Evolutionary conservation across 208 protist genomes (phyloP), one percentile per base, ranked within the genome.

Genomic region (Crithidia bombi): DNA sequence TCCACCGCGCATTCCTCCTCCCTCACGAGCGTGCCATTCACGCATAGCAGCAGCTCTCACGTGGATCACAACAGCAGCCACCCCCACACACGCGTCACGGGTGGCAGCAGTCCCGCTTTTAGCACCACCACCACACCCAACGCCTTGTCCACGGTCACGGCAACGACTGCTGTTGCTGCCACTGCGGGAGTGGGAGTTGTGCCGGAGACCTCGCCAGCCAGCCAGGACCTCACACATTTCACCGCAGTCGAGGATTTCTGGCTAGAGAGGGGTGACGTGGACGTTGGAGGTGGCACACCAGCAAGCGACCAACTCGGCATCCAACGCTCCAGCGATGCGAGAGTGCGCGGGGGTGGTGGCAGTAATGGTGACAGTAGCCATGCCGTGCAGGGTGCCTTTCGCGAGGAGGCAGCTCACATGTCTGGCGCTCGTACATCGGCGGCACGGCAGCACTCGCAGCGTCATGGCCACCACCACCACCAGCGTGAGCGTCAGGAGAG

Each of bases 161-260:
- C 12, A 33, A 25, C 43, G 43, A 47, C 43, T 6, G 21, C 36
- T 30, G 55, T 35, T 11, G 54, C 54, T 44, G 54, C 11, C 23
- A 28, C 33, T 19, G 54, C 30, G n/a, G n/a, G 33, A 11, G 54
- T 2, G 2, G 19, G 1, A 10, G 12, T 7, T n/a, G 38, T n/a
- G 28, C 33, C 1, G 36, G 12, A 30, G 41, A 2, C 36, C 5
- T 7, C 57, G 9, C 57, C 57, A 12, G 26, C 5, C 9, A 64
- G 41, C 21, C 57, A 11, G 15, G 57, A 50, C 17, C 11, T 50
- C 5, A 50, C 57, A 17, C 36, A 49, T n/a, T 1, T 50, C 15
- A 50, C 23, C 25, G 41, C 57, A 14, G 47, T 50, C 15, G 57
- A 25, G 2, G 57, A 63, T 26, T 47, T 50, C 17, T 63, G 39